Base-by-base conservation (phyloP, 345 rosid species). In the Eucalyptus polyanthemos region DNA sequence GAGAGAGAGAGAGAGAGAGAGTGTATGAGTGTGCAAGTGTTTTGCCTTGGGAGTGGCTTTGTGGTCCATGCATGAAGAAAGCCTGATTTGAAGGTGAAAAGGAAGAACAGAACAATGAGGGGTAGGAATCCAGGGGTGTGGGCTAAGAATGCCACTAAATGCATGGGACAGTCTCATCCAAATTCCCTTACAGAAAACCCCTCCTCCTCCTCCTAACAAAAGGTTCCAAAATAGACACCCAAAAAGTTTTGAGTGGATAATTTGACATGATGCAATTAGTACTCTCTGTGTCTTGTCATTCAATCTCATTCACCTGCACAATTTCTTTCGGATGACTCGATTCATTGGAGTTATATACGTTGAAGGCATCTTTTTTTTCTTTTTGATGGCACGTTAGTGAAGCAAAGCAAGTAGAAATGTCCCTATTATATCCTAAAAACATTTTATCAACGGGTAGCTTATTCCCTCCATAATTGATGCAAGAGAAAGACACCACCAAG, bases 1-100 rank as follows among this genome's bases (percentile, higher is more conserved):
- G 89, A 81, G 89, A 88, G 83, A 50, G 34, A 27, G 62, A 50
- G 53, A 49, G 49, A 14, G 51, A 49, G 50, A 49, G 4, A 8
- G 31, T 13, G 72, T 4, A 16, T 7, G 37, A 13, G 76, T 7
- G 76, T 15, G 76, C 76, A 76, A 40, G 85, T 42, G 76, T 51
- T 24, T 86, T 53, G 56, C 31, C 37, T 40, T 24, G 69, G 60
- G 89, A 89, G 94, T 92, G 92, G 91, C 37, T 14, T 62, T 88
- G 96, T 95, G 96, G 96, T 94, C 94, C 95, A 91, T 56, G 89
- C 80, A 89, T 50, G 90, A 50, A 87, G 80, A 92, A 89, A 90
- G 90, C 92, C 89, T 88, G 81, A 89, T 91, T 88, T 88, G 90
- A 91, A 86, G 92, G 92, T 54, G 76, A 88, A 86, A 88, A 45